Conservation (phyloP, 2,329 filamentous ascomycete species). For the Ceratocystis alfenasii region DNA sequence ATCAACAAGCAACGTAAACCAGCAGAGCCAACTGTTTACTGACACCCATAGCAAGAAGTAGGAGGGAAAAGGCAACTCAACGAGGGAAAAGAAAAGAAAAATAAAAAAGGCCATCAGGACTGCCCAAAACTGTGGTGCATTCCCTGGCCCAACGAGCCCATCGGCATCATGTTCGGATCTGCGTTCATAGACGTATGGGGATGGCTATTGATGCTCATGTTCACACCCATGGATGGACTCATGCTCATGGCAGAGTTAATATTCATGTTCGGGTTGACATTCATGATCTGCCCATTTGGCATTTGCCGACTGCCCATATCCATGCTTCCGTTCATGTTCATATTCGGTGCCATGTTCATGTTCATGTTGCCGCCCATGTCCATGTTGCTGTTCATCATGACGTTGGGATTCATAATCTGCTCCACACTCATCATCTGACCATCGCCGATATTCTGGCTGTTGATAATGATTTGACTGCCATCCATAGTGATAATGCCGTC, state of each 20-base stretch:
- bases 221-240: conserved; percentile 1
- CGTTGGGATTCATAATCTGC: background rate
- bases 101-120: background rate
- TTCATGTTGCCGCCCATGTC: background rate
- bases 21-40: background rate
- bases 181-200: conserved; percentile 2
- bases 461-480: background rate
- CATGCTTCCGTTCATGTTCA: background rate
- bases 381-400: conserved; percentile 6
- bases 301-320: background rate
- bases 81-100: background rate
- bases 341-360: background rate
- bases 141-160: background rate
- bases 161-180: background rate
- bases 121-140: conserved; percentile 4
- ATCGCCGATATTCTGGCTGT: background rate
- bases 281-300: background rate
- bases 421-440: background rate
- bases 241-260: conserved; percentile 1
- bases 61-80: background rate
- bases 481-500: background rate
- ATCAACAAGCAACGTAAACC: background rate
- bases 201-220: background rate
- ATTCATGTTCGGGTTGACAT: background rate
- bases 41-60: background rate